Evolutionary conservation across 179 eudicot species (phyloP), one percentile per base, ranked within the genome.

Genomic region (Nepenthes alata): DNA sequence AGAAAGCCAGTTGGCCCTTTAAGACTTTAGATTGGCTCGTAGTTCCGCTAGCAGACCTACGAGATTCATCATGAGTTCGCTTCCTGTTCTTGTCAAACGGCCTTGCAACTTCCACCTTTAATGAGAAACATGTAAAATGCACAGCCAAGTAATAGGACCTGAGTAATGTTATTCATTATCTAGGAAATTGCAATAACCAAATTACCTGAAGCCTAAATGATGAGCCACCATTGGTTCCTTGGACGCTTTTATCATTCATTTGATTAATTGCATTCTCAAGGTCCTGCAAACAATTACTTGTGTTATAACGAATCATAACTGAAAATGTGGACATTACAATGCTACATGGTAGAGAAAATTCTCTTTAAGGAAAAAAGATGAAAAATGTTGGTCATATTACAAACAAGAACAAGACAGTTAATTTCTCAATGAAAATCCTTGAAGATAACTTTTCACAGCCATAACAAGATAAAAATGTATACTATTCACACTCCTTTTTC

Each of bases 91-190:
- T 86, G 37, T 81, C 87, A 62, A 72, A 66, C 39, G 94, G 94
- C 64, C 85, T 83, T 48, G 94, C 89, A 63, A 86, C 76, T 73
- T 86, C 87, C 59, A 86, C 87, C 94, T 86, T 60, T 57, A 55
- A 61, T 16, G 37, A 63, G 4, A 39, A 3, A 44, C 16, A 34
- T 47, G 47, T 5, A 58, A 6, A 50, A 47, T 11, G 8, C 45
- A 41, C 8, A 41, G 45, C 6, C 45, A 41, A 41, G 45, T 7
- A 41, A 41, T 7, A 41, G 8, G 25, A 25, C 25, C 25, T 25
- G 25, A 25, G 25, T 25, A 25, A 25, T 25, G 25, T 25, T 25
- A 25, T 0, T 25, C 25, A 25, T 25, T 25, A 25, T 25, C 1
- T 25, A 25, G 25, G 25, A 1, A 25, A 25, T 4, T 41, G 5